Conservation (phyloP, 2,329 filamentous ascomycete species). For the Helminthosporium solani region DNA sequence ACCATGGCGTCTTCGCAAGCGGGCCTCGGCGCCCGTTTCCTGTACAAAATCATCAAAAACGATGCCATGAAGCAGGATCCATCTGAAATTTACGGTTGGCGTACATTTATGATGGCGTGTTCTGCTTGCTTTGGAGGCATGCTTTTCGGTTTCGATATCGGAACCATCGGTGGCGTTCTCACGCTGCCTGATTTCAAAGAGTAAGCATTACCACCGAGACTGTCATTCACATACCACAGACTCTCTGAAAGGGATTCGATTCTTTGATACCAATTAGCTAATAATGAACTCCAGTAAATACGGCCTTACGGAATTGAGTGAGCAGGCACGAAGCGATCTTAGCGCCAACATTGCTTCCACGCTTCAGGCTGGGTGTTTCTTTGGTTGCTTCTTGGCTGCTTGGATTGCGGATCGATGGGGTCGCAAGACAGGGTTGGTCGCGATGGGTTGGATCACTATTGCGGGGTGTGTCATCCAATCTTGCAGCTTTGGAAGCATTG, state of each 20-base stretch:
- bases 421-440: slow-evolving; percentile 57
- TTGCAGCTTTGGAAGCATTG: slow-evolving; percentile 59
- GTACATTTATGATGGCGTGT: slow-evolving; percentile 63
- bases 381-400: slow-evolving; percentile 60
- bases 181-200: slow-evolving; percentile 59
- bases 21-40: slow-evolving; percentile 42
- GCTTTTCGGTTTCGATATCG: slow-evolving; percentile 67
- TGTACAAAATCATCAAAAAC: slow-evolving; percentile 63
- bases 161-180: slow-evolving; percentile 68
- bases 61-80: slow-evolving; percentile 70
- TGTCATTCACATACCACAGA: too few relatives aligned
- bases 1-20: slow-evolving; percentile 6
- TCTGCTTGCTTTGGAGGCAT: slow-evolving; percentile 69
- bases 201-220: slow-evolving; percentile 41
- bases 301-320: slow-evolving; percentile 46
- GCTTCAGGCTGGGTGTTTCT: slow-evolving; percentile 68
- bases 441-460: slow-evolving; percentile 58
- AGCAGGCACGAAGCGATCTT: slow-evolving; percentile 53
- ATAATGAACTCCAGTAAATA: slow-evolving; percentile 50
- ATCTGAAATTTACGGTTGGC: slow-evolving; percentile 68
- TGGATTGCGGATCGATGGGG: slow-evolving; percentile 59
- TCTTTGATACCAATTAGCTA: slow-evolving; percentile 5
- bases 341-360: slow-evolving; percentile 71
- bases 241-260: too few relatives aligned
- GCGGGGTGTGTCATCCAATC: slow-evolving; percentile 66